Base-by-base conservation (phyloP, 1,284 basidiomycete genomes). In the Rhodotorula sp. region DNA sequence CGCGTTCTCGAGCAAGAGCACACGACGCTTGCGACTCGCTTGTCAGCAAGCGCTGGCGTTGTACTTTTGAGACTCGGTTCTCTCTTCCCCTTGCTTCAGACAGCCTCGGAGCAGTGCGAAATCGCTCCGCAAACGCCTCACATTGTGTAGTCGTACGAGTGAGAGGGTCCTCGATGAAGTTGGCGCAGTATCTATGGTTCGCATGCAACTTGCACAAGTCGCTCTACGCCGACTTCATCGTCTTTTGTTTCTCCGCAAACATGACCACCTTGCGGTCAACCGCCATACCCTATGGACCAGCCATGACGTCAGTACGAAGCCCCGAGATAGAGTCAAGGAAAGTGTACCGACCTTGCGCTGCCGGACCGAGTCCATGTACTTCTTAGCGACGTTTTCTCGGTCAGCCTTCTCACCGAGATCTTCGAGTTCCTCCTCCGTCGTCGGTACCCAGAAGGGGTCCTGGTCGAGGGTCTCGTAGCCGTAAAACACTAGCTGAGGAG, bases 401-500 rank as follows among this genome's bases (percentile, higher is more conserved):
- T 99, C 97, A 3, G 95, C 90, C 81, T 97, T 97, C 80, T 96
- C 93, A 60, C 97, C 97, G 14, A 99, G 85, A 81, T 98, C 96
- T 82, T 99, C 97, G 57, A 99, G 85, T 79, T 99, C 97, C 80
- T 97, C 97, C 79, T 97, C 91, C 0, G 97, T 99, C 14, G 93
- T 93, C 0, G 97, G 97, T 0, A 99, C 95, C 97, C 97, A 99
- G 85, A 96, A 99, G 4, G 97, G 97, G 84, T 99, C 94, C 77
- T 90, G 87, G 82, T 94, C 91, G 46, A 97, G 85, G 78, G 93
- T 85, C 81, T 96, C 92, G 81, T 83, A 93, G 86, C 96, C 96
- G 81, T 89, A 91, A 82, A 99, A 99, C 76, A 99, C 92, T 43
- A 99, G 86, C 80, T 98, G 97, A 0, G 97, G 96, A 73, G 91